phyloP scores from a whole-genome alignment of 345 rosid species.

The Diplotaxis tenuifolia region DNA sequence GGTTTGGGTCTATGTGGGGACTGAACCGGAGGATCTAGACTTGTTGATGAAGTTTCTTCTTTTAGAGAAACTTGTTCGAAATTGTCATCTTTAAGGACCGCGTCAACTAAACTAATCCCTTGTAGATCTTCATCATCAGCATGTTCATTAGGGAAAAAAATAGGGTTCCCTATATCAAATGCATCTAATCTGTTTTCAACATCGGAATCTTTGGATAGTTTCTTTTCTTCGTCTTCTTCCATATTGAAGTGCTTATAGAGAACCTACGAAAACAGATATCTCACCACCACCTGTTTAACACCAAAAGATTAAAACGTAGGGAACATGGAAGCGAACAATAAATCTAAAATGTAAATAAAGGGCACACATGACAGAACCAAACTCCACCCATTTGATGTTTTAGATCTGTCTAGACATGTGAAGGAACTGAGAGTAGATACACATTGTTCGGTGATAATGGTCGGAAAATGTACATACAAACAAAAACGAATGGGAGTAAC shows the following conservation, averaged over 20 bases:
- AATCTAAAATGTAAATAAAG: neutral
- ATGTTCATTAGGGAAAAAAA: constrained; percentile 30
- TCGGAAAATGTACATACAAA: neutral
- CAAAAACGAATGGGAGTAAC: neutral
- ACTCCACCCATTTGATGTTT: neutral
- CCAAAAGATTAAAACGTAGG: neutral
- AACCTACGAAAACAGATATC: constrained; percentile 12
- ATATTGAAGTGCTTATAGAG: constrained; percentile 33
- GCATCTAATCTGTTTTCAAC: constrained; percentile 40
- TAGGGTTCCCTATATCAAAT: constrained; percentile 33
- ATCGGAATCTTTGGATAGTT: too few relatives aligned
- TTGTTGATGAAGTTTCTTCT: constrained; percentile 45
- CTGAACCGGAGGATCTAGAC: constrained; percentile 60
- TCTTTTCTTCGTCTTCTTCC: constrained; percentile 71
- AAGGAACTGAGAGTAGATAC: neutral
- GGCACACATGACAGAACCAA: neutral
- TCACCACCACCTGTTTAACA: constrained; percentile 34
- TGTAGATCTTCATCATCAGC: constrained; percentile 29
- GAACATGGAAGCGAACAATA: neutral
- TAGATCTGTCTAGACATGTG: too few relatives aligned
- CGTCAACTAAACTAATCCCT: constrained; percentile 41
- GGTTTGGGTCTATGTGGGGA: constrained; percentile 60
- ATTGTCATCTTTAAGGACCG: constrained; percentile 52
- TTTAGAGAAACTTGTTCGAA: constrained; percentile 72
- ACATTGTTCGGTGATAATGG: neutral